Base-by-base conservation (phyloP, 331 rosid species). In the Cydonia oblonga region DNA sequence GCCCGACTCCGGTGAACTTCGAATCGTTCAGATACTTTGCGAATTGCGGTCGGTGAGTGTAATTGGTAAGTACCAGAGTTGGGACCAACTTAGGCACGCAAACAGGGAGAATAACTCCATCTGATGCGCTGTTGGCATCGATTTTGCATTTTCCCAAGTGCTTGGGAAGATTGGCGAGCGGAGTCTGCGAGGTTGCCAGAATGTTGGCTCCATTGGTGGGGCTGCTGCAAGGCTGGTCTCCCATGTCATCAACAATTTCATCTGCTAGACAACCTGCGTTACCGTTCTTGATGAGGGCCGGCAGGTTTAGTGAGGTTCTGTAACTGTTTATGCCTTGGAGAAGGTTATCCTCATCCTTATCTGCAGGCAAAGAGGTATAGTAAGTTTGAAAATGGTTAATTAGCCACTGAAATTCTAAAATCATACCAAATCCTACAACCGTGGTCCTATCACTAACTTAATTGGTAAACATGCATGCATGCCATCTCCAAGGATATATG, bases 281-380 rank as follows among this genome's bases (percentile, higher is more conserved):
- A 3, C 40, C 80, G 64, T 81, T 78, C 77, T 71, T 66, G 40
- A n/a, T 33, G 7, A 93, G 75, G 14, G 78, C 72, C 13, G 85
- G 68, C 5, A 89, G 76, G 8, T 69, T 86, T 40, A 19, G 54
- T 0, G 91, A 76, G 18, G 81, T 81, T 64, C 97, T 72, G 72
- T 63, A 87, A 76, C 92, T 89, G 73, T 91, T 91, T 28, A 93
- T 49, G 70, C 96, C 98, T 86, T 86, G 88, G 1, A 87, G 82
- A 19, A 91, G 86, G 29, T 75, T 85, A 64, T 86, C 86, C 72
- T 91, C 88, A 28, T 84, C 87, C 62, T 84, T 83, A 63, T 70
- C 87, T 82, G 79, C 77, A 56, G 26, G 18, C 24, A 51, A 66
- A 42, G 26, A 30, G 9, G 52, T 12, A 32, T 72, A 9, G 5